Base-by-base conservation (phyloP, 2,329 filamentous ascomycete species). In the Aphanocladium album region DNA sequence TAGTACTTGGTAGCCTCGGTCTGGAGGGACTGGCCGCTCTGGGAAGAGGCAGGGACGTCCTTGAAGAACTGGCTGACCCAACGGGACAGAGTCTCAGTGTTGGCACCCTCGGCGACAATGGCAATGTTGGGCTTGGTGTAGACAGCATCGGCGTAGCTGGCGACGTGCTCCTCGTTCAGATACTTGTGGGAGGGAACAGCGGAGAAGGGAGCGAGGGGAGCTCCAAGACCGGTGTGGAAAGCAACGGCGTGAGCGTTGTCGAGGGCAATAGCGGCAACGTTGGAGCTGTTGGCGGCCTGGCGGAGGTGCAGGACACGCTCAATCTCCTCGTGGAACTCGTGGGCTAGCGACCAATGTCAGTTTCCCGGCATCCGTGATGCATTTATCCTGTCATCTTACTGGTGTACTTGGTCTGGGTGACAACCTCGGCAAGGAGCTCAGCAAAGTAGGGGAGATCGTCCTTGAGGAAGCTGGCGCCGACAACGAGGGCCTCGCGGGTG, bases 401-500 rank as follows among this genome's bases (percentile, higher is more conserved):
- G 66, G 87, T 86, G 76, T 91, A 99, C 79, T 91, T 95, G 69
- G 93, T 96, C 78, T 90, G 81, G 64, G 89, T 87, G 71, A 95
- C 83, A 70, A 97, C 90, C 82, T 99, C 96, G 72, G 89, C 91
- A 68, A 99, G 85, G 67, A 99, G 84, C 82, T 99, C 95, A 71
- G 92, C 86, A 77, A 96, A 99, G 85, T 98, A 99, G 68, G 95
- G 95, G 67, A 99, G 87, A 75, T 99, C 93, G 74, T 95, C 88
- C 74, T 91, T 88, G 67, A 99, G 86, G 84, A 99, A 99, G 81
- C 89, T 96, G 74, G 95, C 91, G 77, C 93, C 88, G 71, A 99
- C 80, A 63, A 99, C 87, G 65, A 99, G 80, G 73, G 92, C 92
- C 83, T 99, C 95, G 73, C 93, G 89, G 70, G 91, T 93, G 80